Base-by-base conservation (phyloP, 306 rosid genomes). In the Glycine latifolia region DNA sequence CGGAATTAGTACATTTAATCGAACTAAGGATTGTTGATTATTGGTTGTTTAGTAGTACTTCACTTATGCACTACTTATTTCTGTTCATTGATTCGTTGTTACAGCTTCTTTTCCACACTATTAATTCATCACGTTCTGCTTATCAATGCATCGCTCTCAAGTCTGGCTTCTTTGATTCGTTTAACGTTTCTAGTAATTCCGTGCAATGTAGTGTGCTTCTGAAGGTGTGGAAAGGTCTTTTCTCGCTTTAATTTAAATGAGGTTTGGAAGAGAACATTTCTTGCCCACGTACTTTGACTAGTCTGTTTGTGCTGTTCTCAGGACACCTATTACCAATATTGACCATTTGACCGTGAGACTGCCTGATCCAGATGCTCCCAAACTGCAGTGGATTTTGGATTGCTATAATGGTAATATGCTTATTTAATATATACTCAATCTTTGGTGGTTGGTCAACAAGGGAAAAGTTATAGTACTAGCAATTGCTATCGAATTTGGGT, bases 291-390 rank as follows among this genome's bases (percentile, higher is more conserved):
- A 0, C 82, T 80, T 49, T 88, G 85, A 67, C 79, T 86, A 95
- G 98, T 96, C 91, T 72, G 83, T 95, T 75, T 93, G 96, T 86
- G 81, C 98, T 76, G 98, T 93, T 79, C 90, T 95, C 3, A 88
- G 94, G 89, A 95, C 98, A 53, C 94, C 99, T 55, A 76, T 95
- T 69, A 69, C 91, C 10, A 90, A 89, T 75, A 85, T 93, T 8
- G 99, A 90, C 81, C 91, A 86, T 80, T 85, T 93, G 90, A 91
- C 90, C 7, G 87, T 93, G 84, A 84, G 20, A 78, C 60, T 95
- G 81, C 88, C 90, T 3, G 91, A 91, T 79, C 85, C 96, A 0
- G 92, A 89, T 82, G 92, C 98, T 63, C 83, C 90, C 11, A 95
- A 91, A 87, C 83, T 93, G 86, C 90, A 84, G 61, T 91, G 98